phyloP scores from a whole-genome alignment of 2,329 filamentous ascomycete genomes.

The Chalaropsis ovoidea region DNA sequence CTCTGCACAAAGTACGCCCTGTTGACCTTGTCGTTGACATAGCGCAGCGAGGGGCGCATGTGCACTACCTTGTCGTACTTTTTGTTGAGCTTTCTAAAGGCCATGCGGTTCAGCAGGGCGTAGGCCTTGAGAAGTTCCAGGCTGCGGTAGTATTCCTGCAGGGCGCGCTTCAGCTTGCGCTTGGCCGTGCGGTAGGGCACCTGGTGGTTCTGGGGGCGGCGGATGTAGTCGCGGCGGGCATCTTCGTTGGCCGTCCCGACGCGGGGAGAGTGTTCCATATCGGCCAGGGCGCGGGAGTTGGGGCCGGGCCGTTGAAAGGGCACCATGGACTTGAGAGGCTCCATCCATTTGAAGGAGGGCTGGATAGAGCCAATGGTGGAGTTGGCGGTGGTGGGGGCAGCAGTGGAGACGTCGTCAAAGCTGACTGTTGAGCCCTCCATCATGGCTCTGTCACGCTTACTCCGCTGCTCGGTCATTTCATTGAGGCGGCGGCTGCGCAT shows the following conservation, averaged over 20 bases:
- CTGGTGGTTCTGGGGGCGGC: conserved; percentile 40
- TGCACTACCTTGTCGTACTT: conserved; percentile 92
- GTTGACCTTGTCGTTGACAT: conserved; percentile 86
- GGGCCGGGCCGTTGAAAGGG: conserved; percentile 39
- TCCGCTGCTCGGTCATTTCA: conserved; percentile 48
- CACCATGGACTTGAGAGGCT: conserved; percentile 41
- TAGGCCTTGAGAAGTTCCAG: conserved; percentile 89
- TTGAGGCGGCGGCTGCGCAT: conserved; percentile 77
- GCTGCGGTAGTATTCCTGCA: conserved; percentile 88
- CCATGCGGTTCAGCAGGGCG: conserved; percentile 77
- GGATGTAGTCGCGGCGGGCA: conserved; percentile 41
- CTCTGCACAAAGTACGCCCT: conserved; percentile 86
- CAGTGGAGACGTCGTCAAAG: conserved; percentile 11
- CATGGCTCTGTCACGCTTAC: conserved; percentile 29
- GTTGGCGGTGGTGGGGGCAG: conserved; percentile 2
- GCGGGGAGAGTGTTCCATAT: conserved; percentile 45
- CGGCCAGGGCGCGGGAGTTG: conserved; percentile 50
- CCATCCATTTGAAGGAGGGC: conserved; percentile 35
- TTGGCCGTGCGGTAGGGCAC: conserved; percentile 83
- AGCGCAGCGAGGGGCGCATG: conserved; percentile 64
- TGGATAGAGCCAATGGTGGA: neutral
- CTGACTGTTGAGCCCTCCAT: conserved; percentile 26
- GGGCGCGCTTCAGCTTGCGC: conserved; percentile 76
- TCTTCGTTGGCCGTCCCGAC: conserved; percentile 32
- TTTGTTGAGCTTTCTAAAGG: conserved; percentile 95